Conservation (phyloP, 176 grass and related monocot genomes). For the Panicum miliaceum region DNA sequence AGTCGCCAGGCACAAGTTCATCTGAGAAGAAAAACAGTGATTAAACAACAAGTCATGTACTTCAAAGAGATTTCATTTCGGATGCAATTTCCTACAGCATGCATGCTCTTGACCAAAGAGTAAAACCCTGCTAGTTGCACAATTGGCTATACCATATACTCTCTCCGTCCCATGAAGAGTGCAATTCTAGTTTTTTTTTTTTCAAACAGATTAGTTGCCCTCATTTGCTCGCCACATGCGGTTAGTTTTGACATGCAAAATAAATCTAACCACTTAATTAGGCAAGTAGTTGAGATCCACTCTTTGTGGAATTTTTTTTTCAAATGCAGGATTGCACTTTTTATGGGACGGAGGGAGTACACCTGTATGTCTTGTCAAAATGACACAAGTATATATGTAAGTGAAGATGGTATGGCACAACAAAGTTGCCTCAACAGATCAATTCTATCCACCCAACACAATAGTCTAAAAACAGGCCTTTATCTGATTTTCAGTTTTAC, state of each 20-base stretch:
- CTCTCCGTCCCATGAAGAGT: too few relatives aligned
- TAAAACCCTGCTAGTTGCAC: not conserved
- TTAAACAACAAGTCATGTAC: not conserved
- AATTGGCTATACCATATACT: not conserved
- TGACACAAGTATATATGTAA: not conserved
- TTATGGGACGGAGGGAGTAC: too few relatives aligned
- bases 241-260: too few relatives aligned
- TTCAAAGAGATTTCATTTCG: not conserved
- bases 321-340: too few relatives aligned
- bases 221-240: too few relatives aligned
- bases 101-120: not conserved
- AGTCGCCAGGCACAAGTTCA: constrained; percentile 41
- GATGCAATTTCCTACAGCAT: not conserved
- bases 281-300: too few relatives aligned
- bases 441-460: constrained; percentile 12
- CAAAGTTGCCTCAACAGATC: not conserved
- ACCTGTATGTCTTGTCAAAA: not conserved
- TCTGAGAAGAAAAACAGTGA: constrained; percentile 47
- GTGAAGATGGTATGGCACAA: constrained; percentile 8
- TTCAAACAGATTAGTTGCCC: too few relatives aligned
- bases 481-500: not conserved
- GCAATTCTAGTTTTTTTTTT: too few relatives aligned
- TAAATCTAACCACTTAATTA: too few relatives aligned
- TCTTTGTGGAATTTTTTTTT: too few relatives aligned
- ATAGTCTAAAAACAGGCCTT: not conserved